phyloP scores from a whole-genome alignment of 331 rosid genomes.

The Quercus phellos region DNA sequence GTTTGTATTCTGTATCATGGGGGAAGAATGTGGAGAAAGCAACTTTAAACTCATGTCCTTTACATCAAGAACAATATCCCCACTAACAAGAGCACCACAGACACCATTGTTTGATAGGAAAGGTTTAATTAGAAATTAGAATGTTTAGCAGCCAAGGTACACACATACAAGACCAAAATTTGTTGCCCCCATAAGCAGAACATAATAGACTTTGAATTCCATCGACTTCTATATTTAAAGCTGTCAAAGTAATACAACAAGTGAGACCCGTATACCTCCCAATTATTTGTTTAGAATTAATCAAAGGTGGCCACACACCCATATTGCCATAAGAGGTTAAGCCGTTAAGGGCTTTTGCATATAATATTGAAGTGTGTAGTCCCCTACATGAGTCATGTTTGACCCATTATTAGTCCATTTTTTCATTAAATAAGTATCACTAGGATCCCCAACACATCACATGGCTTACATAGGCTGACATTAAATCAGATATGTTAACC shows the following conservation, averaged over 20 bases:
- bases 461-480: constrained; percentile 72
- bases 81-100: constrained; percentile 35
- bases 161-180: constrained; percentile 40
- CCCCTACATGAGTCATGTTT: constrained; percentile 51
- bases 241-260: constrained; percentile 38
- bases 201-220: constrained; percentile 32
- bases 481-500: constrained; percentile 35
- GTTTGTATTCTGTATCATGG: constrained; percentile 37
- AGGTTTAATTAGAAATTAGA: constrained; percentile 21
- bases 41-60: constrained; percentile 26
- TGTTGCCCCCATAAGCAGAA: constrained; percentile 49
- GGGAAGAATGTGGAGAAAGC: constrained; percentile 51
- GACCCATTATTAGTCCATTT: constrained; percentile 49
- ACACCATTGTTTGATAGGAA: constrained; percentile 30
- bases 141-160: constrained; percentile 37
- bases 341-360: constrained; percentile 4
- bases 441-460: constrained; percentile 56
- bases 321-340: constrained; percentile 26
- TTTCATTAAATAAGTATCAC: constrained; percentile 43
- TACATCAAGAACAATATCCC: constrained; percentile 43
- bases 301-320: constrained; percentile 35
- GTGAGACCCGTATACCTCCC: constrained; percentile 11
- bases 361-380: constrained; percentile 24
- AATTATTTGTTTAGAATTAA: constrained; percentile 17
- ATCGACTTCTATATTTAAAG: constrained; percentile 38